Evolutionary conservation across 2,329 filamentous ascomycete species (phyloP), one percentile per base, ranked within the genome.

Genomic region (Mollisia scopiformis): DNA sequence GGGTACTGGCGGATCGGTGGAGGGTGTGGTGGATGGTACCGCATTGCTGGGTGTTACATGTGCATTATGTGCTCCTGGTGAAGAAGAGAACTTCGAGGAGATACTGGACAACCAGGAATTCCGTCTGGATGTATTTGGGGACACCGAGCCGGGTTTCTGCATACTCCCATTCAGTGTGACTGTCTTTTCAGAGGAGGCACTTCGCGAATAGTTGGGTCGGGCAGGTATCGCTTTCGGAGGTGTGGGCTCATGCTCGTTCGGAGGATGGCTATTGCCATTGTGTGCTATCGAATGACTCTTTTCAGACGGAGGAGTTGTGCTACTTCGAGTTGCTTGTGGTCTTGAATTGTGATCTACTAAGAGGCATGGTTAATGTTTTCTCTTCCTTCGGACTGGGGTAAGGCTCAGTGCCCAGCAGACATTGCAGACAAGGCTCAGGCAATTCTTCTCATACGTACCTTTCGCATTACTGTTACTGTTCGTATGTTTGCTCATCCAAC

Each of bases 91-190:
- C 74, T 96, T 97, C 67, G 92, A 94, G 66, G 92, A 96, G 67
- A 98, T 87, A 72, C 88, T 97, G 59, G 91, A 92, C 71, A 98
- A 93, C 95, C 95, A 99, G 14, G 93, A 97, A 64, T 88, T 88
- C 58, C 86, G 79, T 66, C 92, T 61, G 8, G 62, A 55, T 2
- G 55, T 58, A 23, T 30, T 58, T 7, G 66, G 62, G 10, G 69
- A 66, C 1, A 64, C 58, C 8, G 70, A 66, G 31, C 53, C 58
- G 3, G 62, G 39, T 60, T 71, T 73, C n/a, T 60, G 61, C 21
- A 63, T 30, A 52, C 57, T 68, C 47, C 66, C 66, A 60, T 71
- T 68, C 35, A 65, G n/a, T 30, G 62, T 65, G 31, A 59, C 35
- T 6, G 64, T 66, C 43, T 63, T 72, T 31, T 73, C 71, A 19